Percentiles rank a stretch among this genome's conserved stretches.
phyloP scores from a whole-genome alignment of 371 early-diverging fungal species.

The Actinomortierella wolfii region DNA sequence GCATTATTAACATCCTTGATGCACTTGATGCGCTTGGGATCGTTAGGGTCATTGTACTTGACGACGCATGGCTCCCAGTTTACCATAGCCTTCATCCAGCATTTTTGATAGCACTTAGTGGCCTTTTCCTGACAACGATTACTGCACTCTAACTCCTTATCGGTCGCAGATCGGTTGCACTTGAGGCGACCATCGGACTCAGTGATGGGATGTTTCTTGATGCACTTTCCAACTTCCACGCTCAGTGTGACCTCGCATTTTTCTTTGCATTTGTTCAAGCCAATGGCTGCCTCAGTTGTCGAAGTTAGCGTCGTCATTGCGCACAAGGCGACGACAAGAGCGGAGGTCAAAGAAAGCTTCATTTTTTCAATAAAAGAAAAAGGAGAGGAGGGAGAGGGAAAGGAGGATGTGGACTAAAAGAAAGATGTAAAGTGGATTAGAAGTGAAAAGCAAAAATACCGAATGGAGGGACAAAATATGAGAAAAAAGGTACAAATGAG shows the following conservation, averaged over 20 bases:
- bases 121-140: background rate
- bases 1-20: slow-evolving; percentile 5
- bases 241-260: background rate
- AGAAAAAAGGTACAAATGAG: slow-evolving; percentile 10
- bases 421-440: slow-evolving; percentile 1
- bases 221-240: slow-evolving; percentile 6
- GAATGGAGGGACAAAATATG: slow-evolving; percentile 1
- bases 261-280: background rate
- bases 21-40: slow-evolving; percentile 10
- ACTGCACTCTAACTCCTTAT: background rate
- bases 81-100: background rate
- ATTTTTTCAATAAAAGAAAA: background rate
- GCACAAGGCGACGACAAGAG: slow-evolving; percentile 7
- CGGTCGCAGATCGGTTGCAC: background rate
- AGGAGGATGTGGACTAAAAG: slow-evolving; percentile 4
- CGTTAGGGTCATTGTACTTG: slow-evolving; percentile 3
- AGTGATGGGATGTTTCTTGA: slow-evolving; percentile 8
- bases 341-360: slow-evolving; percentile 5
- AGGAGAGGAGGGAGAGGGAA: slow-evolving; percentile 1
- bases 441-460: slow-evolving; percentile 3
- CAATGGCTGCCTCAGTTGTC: slow-evolving; percentile 1
- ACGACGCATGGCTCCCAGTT: slow-evolving; percentile 8
- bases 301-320: slow-evolving; percentile 3
- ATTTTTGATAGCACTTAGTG: slow-evolving; percentile 2
- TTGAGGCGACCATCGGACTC: slow-evolving; percentile 10